phyloP scores from a whole-genome alignment of 768 basidiomycete genomes.

The Trametes coccinea region DNA sequence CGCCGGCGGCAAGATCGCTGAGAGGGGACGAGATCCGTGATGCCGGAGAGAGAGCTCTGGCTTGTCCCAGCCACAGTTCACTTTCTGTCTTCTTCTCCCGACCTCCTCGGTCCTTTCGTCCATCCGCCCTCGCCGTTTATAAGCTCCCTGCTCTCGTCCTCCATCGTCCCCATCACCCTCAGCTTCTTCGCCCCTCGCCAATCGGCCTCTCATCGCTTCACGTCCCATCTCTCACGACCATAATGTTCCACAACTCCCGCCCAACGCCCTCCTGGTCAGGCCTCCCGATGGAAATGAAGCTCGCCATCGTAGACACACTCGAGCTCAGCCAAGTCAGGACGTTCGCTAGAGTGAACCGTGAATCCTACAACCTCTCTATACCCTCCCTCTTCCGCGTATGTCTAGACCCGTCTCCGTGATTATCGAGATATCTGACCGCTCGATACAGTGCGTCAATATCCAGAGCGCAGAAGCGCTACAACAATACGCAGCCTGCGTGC shows the following conservation, averaged over 20 bases:
- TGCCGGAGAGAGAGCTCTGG: conserved; percentile 7
- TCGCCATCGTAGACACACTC: conserved; percentile 54
- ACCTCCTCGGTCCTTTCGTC: conserved; percentile 22
- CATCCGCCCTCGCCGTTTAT: not conserved
- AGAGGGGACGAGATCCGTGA: conserved; percentile 15
- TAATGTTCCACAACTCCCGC: conserved; percentile 18
- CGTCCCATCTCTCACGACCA: not conserved
- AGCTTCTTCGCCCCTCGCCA: conserved; percentile 8
- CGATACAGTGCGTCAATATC: conserved; percentile 50
- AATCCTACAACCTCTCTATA: conserved; percentile 55
- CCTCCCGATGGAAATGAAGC: conserved; percentile 69
- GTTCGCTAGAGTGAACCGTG: conserved; percentile 50
- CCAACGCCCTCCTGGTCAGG: conserved; percentile 43
- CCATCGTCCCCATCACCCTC: conserved; percentile 5
- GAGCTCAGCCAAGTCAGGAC: conserved; percentile 44
- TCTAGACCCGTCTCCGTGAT: conserved; percentile 9
- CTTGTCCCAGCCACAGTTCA: not conserved
- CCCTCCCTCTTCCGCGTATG: conserved; percentile 60
- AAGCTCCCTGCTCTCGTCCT: not conserved
- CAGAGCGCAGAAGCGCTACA: conserved; percentile 45
- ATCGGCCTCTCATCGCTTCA: not conserved
- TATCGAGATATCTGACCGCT: conserved; percentile 6
- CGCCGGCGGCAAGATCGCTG: conserved; percentile 15
- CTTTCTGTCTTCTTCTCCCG: conserved; percentile 1
- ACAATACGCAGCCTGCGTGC: conserved; percentile 58